Base-by-base conservation (phyloP, 2,329 filamentous ascomycete species). In the Diaporthe batatas region DNA sequence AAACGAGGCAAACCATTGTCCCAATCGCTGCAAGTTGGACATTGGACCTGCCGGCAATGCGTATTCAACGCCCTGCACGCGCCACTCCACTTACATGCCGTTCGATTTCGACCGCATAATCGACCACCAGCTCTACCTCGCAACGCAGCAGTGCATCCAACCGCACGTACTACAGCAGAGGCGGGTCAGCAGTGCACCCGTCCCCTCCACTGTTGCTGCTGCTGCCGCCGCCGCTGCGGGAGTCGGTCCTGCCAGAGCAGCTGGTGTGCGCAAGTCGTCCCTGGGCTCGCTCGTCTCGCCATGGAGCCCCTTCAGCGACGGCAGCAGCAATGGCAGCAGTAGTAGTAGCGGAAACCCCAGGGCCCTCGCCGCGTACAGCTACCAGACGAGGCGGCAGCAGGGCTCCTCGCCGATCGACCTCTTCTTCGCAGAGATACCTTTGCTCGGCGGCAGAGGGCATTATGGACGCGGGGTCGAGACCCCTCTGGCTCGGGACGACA, bases 121-220 rank as follows among this genome's bases (percentile, higher is more conserved):
- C 57, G 72, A 70, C 64, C 25, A 67, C 18, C 54, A 70, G 42
- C 64, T 69, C 49, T 72, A 72, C 57, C 64, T 65, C 55, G 70
- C 65, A 25, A 72, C 72, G 0, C 64, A 74, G 58, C 39, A 70
- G 64, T 69, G 55, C 44, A 44, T 72, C 32, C 18, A 25, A 16
- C 68, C 68, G 6, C 29, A 62, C 68, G 23, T 23, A 21, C 68
- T n/a, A 10, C 68, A 42, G 44, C 68, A 42, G 23, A 51, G 42
- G 42, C 59, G 55, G 44, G 36, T 58, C 39, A 62, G 18, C 44
- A 70, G 55, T 12, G 57, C 44, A 7, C 54, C 68, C n/a, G 16
- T 47, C 44, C 44, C 44, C 11, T 29, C 39, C 16, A 49, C n/a
- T 16, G 23, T 32, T 18, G 49, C 65, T 7, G 32, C 47, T 8